These are phyloP conservation scores for Apophysomyces trapeziformis DNA, from an alignment of 371 early-diverging fungal species.

Conservation along the genomic window DNA sequence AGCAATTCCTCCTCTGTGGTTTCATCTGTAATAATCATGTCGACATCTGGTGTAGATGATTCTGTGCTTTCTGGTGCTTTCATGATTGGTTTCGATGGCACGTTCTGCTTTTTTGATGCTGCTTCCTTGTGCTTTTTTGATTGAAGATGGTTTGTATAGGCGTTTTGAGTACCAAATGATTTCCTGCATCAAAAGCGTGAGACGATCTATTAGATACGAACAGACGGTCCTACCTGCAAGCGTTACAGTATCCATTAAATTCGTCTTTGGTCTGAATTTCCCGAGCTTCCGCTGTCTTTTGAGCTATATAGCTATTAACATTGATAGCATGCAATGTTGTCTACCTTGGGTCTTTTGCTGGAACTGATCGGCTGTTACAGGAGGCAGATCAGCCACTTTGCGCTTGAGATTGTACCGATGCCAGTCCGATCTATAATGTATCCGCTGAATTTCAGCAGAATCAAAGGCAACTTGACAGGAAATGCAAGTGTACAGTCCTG, in stretches of 20 bases:
- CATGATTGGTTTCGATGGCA: not conserved
- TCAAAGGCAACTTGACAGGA: conserved; percentile 89
- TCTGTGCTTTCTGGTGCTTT: conserved; percentile 22
- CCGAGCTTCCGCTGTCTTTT: conserved; percentile 24
- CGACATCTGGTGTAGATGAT: conserved; percentile 24
- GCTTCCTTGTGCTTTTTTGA: conserved; percentile 94
- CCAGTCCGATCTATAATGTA: conserved; percentile 87
- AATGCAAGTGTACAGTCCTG: conserved; percentile 65
- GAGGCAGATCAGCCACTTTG: conserved; percentile 83
- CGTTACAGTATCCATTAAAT: conserved; percentile 41
- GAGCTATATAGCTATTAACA: conserved; percentile 28
- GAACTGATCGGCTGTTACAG: conserved; percentile 74
- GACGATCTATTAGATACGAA: not conserved
- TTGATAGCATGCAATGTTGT: not conserved
- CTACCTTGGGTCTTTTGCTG: conserved; percentile 53
- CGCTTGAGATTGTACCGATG: conserved; percentile 88
- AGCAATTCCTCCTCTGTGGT: conserved; percentile 49
- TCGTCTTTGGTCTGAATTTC: conserved; percentile 26
- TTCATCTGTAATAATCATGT: conserved; percentile 58
- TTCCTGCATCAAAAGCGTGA: conserved; percentile 47
- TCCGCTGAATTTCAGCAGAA: conserved; percentile 79
- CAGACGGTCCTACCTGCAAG: conserved; percentile 38
- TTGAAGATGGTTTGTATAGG: conserved; percentile 82
- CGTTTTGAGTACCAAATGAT: conserved; percentile 77
- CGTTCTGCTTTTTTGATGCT: conserved; percentile 34